Evolutionary conservation across 441 rosid genomes (phyloP).

Genomic region (Populus hybrid): DNA sequence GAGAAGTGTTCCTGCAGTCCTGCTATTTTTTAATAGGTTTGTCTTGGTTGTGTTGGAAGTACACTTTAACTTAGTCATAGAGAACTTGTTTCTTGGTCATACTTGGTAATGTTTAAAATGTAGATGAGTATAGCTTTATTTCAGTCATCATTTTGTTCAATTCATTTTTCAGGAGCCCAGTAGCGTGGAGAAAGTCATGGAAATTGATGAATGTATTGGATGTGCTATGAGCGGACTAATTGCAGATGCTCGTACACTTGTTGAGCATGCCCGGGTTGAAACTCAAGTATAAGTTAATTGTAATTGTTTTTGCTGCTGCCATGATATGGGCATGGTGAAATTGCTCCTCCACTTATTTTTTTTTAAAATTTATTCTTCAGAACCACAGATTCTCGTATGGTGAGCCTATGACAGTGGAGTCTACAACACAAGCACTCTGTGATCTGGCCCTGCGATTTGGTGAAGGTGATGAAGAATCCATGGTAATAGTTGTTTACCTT

Average conservation of each 20-base stretch:
- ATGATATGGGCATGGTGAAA: neutral
- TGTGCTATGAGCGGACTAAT: conserved; percentile 99
- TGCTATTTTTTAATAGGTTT: neutral
- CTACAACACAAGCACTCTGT: conserved; percentile 94
- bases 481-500: conserved; percentile 46
- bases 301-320: neutral
- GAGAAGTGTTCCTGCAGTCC: neutral
- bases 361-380: conserved; percentile 33
- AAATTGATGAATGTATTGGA: conserved; percentile 91
- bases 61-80: neutral
- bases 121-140: conserved; percentile 4
- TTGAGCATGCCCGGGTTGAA: conserved; percentile 98
- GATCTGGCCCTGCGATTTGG: conserved; percentile 93
- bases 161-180: conserved; percentile 74
- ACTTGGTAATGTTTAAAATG: neutral
- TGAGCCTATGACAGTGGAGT: conserved; percentile 96
- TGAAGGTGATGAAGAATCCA: conserved; percentile 98
- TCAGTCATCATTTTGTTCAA: neutral
- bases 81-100: neutral
- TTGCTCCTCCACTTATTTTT: conserved; percentile 8
- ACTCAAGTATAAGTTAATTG: conserved; percentile 56
- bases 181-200: conserved; percentile 97
- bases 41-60: neutral
- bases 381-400: conserved; percentile 95
- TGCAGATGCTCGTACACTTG: conserved; percentile 97